Evolutionary conservation across 2,329 filamentous ascomycete species (phyloP).

Genomic region (Aspergillus pseudonomiae): DNA sequence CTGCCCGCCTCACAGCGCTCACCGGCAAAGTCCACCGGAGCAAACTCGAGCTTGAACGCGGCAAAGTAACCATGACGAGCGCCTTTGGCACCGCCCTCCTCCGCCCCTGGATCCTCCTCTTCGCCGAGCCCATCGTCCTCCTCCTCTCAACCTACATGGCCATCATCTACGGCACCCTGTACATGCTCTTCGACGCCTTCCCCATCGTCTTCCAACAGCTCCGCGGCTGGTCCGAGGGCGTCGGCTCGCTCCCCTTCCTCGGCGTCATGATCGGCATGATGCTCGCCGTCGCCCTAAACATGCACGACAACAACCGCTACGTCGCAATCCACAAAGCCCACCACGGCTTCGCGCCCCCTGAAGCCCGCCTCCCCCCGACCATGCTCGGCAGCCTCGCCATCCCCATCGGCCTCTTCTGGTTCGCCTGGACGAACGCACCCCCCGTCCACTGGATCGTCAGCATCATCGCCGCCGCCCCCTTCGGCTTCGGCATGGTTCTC

Average conservation of each 20-base stretch:
- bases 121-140: slow-evolving; percentile 36
- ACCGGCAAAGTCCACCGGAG: slow-evolving; percentile 29
- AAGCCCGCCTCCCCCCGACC: slow-evolving; percentile 31
- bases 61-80: slow-evolving; percentile 21
- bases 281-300: slow-evolving; percentile 20
- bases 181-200: slow-evolving; percentile 36
- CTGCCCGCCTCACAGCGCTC: slow-evolving; percentile 26
- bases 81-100: slow-evolving; percentile 30
- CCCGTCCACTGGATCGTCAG: slow-evolving; percentile 36
- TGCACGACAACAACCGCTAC: slow-evolving; percentile 33
- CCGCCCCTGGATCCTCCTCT: slow-evolving; percentile 33
- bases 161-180: slow-evolving; percentile 34
- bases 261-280: slow-evolving; percentile 38
- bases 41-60: slow-evolving; percentile 31
- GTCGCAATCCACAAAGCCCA: slow-evolving; percentile 20
- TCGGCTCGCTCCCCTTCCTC: slow-evolving; percentile 32
- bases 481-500: slow-evolving; percentile 40
- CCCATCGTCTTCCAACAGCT: slow-evolving; percentile 33
- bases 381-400: slow-evolving; percentile 31
- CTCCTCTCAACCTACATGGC: slow-evolving; percentile 35
- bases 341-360: slow-evolving; percentile 26
- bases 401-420: slow-evolving; percentile 35
- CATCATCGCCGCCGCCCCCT: slow-evolving; percentile 32
- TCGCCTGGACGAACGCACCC: slow-evolving; percentile 39
- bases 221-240: slow-evolving; percentile 34